Conservation (phyloP, 345 rosid species). For the Durio zibethinus region DNA sequence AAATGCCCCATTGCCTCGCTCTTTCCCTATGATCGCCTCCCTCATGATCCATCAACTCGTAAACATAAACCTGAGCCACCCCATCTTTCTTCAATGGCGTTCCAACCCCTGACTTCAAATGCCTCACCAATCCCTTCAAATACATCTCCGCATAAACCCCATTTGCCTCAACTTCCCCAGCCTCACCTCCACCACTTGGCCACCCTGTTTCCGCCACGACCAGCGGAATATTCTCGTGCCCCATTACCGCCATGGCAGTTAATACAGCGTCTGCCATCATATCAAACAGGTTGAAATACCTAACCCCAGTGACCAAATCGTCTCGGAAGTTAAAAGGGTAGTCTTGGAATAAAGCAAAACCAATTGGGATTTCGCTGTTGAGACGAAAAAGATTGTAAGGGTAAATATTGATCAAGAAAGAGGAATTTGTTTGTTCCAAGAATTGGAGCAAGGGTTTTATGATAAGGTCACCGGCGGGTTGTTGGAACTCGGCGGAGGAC, state of each 20-base stretch:
- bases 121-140: slow-evolving; percentile 59
- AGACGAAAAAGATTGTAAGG: slow-evolving; percentile 79
- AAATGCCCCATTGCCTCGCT: slow-evolving; percentile 65
- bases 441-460: slow-evolving; percentile 73
- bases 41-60: slow-evolving; percentile 64
- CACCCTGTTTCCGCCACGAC: slow-evolving; percentile 90
- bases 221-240: slow-evolving; percentile 71
- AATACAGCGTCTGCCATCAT: slow-evolving; percentile 89
- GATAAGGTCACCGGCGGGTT: slow-evolving; percentile 53
- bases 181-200: slow-evolving; percentile 67
- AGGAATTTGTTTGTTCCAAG: slow-evolving; percentile 64
- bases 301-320: slow-evolving; percentile 52
- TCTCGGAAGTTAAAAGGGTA: slow-evolving; percentile 57
- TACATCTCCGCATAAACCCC: slow-evolving; percentile 57
- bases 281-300: slow-evolving; percentile 81
- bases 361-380: slow-evolving; percentile 66
- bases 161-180: slow-evolving; percentile 67
- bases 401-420: slow-evolving; percentile 70
- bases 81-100: slow-evolving; percentile 89
- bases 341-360: slow-evolving; percentile 80
- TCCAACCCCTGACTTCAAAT: slow-evolving; percentile 59
- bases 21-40: slow-evolving; percentile 36
- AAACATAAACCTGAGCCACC: slow-evolving; percentile 57
- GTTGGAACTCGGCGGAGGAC: slow-evolving; percentile 62
- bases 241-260: slow-evolving; percentile 69